Conservation (phyloP, 352 stramenopile genomes). For the Aphanomyces invadans region DNA sequence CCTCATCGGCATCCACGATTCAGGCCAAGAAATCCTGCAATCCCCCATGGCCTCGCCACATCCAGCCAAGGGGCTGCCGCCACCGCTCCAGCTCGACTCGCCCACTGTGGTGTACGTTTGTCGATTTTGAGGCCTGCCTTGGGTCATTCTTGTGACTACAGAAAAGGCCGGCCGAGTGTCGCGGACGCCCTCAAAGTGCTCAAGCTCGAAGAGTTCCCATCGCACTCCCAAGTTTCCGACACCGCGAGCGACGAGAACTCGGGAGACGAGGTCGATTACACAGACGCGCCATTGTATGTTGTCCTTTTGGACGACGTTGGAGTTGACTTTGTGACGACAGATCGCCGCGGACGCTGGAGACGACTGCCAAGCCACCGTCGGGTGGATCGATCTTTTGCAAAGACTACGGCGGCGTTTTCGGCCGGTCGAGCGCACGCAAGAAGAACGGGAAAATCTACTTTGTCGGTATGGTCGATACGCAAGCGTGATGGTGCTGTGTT, state of each 20-base stretch:
- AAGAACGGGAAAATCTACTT: constrained; percentile 86
- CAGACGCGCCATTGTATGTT: background rate
- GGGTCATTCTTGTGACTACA: no score
- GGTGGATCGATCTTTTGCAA: constrained; percentile 61
- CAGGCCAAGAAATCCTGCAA: constrained; percentile 43
- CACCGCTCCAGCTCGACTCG: background rate
- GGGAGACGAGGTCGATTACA: constrained; percentile 22
- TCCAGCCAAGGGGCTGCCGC: background rate
- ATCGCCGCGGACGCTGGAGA: constrained; percentile 10
- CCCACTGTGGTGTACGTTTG: background rate
- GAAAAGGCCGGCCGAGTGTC: no score
- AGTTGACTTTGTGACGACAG: background rate
- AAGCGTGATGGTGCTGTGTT: no score
- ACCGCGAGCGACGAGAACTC: constrained; percentile 34
- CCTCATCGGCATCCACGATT: constrained; percentile 88
- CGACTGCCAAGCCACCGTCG: constrained; percentile 28
- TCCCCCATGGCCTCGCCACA: constrained; percentile 16
- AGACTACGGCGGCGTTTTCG: constrained; percentile 65
- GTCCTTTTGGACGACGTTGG: no score
- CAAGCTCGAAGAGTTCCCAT: constrained; percentile 1
- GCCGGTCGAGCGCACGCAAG: constrained; percentile 42
- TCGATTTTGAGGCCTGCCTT: no score
- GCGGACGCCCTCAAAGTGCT: constrained; percentile 22
- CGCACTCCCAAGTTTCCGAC: constrained; percentile 25
- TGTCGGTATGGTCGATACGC: constrained; percentile 46